Base-by-base conservation (phyloP, 2,329 filamentous ascomycete species). In the Xylariaceae sp. region DNA sequence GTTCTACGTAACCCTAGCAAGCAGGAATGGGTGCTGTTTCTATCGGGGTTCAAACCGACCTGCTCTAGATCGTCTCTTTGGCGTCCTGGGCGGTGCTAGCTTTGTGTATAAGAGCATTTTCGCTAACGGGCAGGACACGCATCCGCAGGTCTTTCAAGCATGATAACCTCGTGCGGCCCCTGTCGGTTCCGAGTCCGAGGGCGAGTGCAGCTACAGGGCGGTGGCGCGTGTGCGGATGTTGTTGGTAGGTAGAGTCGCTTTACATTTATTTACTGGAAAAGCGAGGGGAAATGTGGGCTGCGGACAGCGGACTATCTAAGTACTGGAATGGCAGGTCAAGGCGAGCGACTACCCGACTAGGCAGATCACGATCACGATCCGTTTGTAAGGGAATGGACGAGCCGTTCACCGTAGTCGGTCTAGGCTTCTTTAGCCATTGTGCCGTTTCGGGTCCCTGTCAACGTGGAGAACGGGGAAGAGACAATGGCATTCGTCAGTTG, bases 31-130 rank as follows among this genome's bases (percentile, higher is more conserved):
- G 10, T 12, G 10, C 19, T 41, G 26, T 26, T 26, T 5, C 8
- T 8, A 26, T 26, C 26, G 2, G 53, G 41, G 49, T 26, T n/a
- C 45, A 47, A 46, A 76, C 77, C 71, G 69, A 83, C 80, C 80
- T 66, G 78, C 76, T 71, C 80, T 74, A n/a, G 81, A 84, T 51
- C 81, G 75, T 63, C 72, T 76, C 69, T 83, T 84, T 30, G 80
- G 80, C 42, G 74, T 71, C 68, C 82, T 84, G n/a, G 80, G 78
- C 44, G 75, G 68, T 54, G 80, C 80, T 47, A 78, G 68, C 67
- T 74, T 76, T n/a, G 80, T 81, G 64, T 82, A 84, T 42, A 84
- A 68, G 61, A 84, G 69, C 81, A 84, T 83, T 42, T 61, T 67
- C 2, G 62, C 58, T 54, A 59, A 30, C 42, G 39, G 52, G 54